phyloP scores from a whole-genome alignment of 164 flowering plant species.

The Warburgia ugandensis region DNA sequence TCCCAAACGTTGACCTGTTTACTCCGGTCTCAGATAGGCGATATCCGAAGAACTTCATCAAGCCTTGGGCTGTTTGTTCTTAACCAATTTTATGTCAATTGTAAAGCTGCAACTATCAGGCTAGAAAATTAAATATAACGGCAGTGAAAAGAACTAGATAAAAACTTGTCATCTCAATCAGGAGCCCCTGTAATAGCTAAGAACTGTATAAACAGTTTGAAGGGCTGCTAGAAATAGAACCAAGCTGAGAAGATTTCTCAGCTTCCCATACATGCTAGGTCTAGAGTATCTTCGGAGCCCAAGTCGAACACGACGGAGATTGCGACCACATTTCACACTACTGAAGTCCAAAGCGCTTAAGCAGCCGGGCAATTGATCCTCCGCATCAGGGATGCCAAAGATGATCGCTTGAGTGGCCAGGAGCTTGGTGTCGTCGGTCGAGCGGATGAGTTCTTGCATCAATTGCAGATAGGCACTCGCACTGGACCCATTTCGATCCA shows the following conservation, averaged over 20 bases:
- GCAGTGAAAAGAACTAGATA: no score
- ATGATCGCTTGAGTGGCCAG: constrained; percentile 1
- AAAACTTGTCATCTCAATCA: no score
- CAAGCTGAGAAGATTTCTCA: constrained; percentile 4
- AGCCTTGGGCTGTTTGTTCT: no score
- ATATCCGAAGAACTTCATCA: no score
- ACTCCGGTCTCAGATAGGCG: no score
- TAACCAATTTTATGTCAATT: no score
- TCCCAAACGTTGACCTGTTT: no score
- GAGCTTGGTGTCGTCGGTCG: constrained; percentile 6
- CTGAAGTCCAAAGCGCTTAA: background rate
- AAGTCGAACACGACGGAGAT: constrained; percentile 1
- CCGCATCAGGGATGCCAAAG: constrained; percentile 1
- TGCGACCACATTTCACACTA: background rate
- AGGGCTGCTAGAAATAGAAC: constrained; percentile 4
- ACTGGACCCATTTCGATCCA: background rate
- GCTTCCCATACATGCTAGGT: constrained; percentile 1
- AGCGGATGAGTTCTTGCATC: no score
- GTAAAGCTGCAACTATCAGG: no score
- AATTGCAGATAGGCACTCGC: constrained; percentile 4
- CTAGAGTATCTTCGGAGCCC: background rate
- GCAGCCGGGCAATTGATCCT: background rate
- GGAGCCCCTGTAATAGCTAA: no score
- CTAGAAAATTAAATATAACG: no score
- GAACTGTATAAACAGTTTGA: no score